These are phyloP conservation scores for Pseudonectria buxi DNA, from an alignment of 2,329 filamentous ascomycete species.

Conservation along the genomic window DNA sequence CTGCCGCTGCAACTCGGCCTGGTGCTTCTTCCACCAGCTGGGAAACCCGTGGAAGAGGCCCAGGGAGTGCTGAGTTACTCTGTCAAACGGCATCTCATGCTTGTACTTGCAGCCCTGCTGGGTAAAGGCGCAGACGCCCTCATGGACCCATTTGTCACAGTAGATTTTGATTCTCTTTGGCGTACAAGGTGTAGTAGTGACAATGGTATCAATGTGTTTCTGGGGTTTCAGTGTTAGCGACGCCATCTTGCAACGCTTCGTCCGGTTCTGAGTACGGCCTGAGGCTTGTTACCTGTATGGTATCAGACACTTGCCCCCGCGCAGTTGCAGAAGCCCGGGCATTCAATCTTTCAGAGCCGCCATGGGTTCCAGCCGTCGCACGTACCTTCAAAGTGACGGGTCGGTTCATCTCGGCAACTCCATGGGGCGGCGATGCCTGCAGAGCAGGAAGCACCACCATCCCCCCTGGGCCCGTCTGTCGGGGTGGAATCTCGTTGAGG, in stretches of 20 bases:
- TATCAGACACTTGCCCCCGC: conserved; percentile 20
- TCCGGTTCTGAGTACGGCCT: background rate
- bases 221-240: conserved; percentile 10
- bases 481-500: conserved; percentile 35
- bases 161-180: conserved; percentile 59
- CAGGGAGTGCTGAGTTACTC: conserved; percentile 57
- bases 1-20: conserved; percentile 35
- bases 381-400: conserved; percentile 35
- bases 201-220: conserved; percentile 30
- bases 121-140: conserved; percentile 75
- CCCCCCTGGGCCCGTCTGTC: conserved; percentile 31
- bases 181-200: conserved; percentile 27
- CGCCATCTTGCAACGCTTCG: no score
- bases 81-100: conserved; percentile 78
- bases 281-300: conserved; percentile 26
- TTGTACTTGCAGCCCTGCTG: conserved; percentile 85
- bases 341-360: conserved; percentile 21
- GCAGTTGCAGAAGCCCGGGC: conserved; percentile 16
- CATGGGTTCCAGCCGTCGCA: conserved; percentile 4
- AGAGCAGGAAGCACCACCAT: conserved; percentile 43
- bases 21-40: conserved; percentile 51
- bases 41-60: conserved; percentile 64
- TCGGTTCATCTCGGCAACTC: conserved; percentile 31
- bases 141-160: conserved; percentile 86
- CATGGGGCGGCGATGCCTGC: conserved; percentile 29